A percentile compares a stretch with the other conserved stretches of the same genome.
phyloP scores from a whole-genome alignment of 2,329 filamentous ascomycete species.

The Cordyceps fumosorosea region DNA sequence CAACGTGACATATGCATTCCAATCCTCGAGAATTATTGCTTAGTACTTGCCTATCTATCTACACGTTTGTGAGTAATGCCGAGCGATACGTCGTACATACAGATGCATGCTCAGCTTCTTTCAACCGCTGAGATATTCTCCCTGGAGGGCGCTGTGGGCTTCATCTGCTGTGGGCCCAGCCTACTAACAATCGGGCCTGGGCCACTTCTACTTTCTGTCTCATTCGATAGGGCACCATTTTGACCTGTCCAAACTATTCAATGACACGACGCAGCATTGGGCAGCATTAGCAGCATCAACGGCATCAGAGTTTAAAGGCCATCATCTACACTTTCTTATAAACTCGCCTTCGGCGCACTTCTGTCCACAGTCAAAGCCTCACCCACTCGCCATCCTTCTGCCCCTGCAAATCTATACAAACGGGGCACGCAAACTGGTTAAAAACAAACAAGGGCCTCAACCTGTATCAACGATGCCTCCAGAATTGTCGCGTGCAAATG shows the following conservation, averaged over 20 bases:
- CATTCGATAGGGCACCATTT: slow-evolving; percentile 4
- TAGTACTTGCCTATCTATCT: too few relatives aligned
- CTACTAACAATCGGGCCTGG: slow-evolving; percentile 1
- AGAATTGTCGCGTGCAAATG: not conserved
- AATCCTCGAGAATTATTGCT: too few relatives aligned
- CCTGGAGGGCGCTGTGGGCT: not conserved
- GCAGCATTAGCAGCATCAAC: not conserved
- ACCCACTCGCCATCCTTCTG: too few relatives aligned
- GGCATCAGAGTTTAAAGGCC: not conserved
- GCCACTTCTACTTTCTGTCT: slow-evolving; percentile 4
- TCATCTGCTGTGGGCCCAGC: not conserved
- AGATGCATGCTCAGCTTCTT: too few relatives aligned
- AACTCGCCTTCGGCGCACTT: not conserved
- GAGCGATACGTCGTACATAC: not conserved
- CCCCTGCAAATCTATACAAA: too few relatives aligned
- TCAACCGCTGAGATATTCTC: not conserved
- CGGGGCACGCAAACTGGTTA: too few relatives aligned
- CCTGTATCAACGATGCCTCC: not conserved
- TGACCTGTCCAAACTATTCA: too few relatives aligned
- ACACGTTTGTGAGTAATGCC: not conserved
- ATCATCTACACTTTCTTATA: not conserved
- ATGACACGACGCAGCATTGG: too few relatives aligned
- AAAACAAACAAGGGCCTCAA: too few relatives aligned
- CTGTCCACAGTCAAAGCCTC: too few relatives aligned
- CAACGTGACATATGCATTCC: not conserved